phyloP scores from a whole-genome alignment of 768 basidiomycete species.

The Mycena crocata region DNA sequence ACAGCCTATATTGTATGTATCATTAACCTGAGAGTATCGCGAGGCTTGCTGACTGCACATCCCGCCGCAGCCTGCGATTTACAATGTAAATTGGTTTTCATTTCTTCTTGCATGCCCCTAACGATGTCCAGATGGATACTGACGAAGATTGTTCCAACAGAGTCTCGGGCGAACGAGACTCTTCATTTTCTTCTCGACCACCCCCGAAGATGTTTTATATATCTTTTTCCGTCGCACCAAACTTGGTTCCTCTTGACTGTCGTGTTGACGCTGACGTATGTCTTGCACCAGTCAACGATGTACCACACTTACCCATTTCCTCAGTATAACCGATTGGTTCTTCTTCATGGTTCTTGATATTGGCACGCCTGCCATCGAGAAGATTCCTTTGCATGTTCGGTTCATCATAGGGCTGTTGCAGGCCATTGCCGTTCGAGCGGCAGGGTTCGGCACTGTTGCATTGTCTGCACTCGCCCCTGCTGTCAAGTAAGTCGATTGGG shows the following conservation, averaged over 20 bases:
- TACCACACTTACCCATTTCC: not conserved
- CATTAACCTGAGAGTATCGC: slow-evolving; percentile 4
- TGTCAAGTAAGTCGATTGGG: slow-evolving; percentile 71
- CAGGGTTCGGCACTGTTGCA: slow-evolving; percentile 86
- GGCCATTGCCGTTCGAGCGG: slow-evolving; percentile 83
- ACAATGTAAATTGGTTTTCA: slow-evolving; percentile 69
- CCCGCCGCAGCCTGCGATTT: slow-evolving; percentile 73
- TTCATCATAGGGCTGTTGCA: slow-evolving; percentile 84
- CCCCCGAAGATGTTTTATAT: slow-evolving; percentile 91
- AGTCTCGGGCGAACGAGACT: slow-evolving; percentile 79
- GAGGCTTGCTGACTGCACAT: not conserved
- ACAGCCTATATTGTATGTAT: slow-evolving; percentile 87
- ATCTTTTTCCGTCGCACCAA: slow-evolving; percentile 92
- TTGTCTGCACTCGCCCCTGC: slow-evolving; percentile 86
- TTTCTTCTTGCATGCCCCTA: slow-evolving; percentile 12
- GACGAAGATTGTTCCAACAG: slow-evolving; percentile 67
- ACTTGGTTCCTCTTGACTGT: slow-evolving; percentile 90
- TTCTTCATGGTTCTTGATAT: slow-evolving; percentile 92
- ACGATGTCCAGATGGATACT: slow-evolving; percentile 73
- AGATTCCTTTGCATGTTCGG: slow-evolving; percentile 77
- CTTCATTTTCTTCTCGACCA: slow-evolving; percentile 94
- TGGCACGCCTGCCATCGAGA: slow-evolving; percentile 74
- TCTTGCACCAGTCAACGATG: not conserved
- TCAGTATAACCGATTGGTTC: slow-evolving; percentile 86
- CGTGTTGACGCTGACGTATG: slow-evolving; percentile 77